These are phyloP conservation scores for Pythium phragmitis DNA, from an alignment of 352 stramenopile genomes.

Conservation along the genomic window DNA sequence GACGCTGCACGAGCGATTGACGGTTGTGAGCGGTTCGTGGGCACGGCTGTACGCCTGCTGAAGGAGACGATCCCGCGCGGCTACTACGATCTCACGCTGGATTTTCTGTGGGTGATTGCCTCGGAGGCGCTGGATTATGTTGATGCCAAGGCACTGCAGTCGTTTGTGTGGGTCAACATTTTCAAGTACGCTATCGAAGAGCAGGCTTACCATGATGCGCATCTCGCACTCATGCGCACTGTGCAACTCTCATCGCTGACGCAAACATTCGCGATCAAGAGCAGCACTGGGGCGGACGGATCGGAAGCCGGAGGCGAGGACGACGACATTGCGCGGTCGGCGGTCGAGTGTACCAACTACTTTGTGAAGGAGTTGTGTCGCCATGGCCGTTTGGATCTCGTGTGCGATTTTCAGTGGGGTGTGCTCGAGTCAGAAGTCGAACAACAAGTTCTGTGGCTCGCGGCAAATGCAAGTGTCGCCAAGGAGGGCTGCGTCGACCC, in stretches of 20 bases:
- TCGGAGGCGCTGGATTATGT: slow-evolving; percentile 48
- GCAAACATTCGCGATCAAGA: slow-evolving; percentile 12
- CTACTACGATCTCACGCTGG: slow-evolving; percentile 52
- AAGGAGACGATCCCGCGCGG: slow-evolving; percentile 68
- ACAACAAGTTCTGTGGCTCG: slow-evolving; percentile 71
- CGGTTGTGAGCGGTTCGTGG: slow-evolving; percentile 55
- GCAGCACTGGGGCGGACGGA: slow-evolving; percentile 1
- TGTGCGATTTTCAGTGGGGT: slow-evolving; percentile 76
- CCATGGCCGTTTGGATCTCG: slow-evolving; percentile 60
- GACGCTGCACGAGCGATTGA: slow-evolving; percentile 23
- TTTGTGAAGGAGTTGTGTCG: slow-evolving; percentile 73
- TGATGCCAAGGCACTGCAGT: slow-evolving; percentile 44
- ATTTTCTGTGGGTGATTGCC: slow-evolving; percentile 66
- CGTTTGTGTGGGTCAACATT: slow-evolving; percentile 81
- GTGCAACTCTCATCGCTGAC: slow-evolving; percentile 40
- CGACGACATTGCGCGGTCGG: slow-evolving; percentile 33
- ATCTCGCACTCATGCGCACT: slow-evolving; percentile 73
- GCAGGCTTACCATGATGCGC: slow-evolving; percentile 54
- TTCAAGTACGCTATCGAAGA: slow-evolving; percentile 81
- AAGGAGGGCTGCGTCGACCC: slow-evolving; percentile 41
- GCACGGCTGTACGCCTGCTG: slow-evolving; percentile 56
- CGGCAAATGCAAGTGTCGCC: slow-evolving; percentile 59
- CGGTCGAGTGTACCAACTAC: slow-evolving; percentile 67
- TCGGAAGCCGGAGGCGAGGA: slow-evolving; percentile 7
- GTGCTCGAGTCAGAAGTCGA: slow-evolving; percentile 58